Percentiles rank a stretch among this genome's conserved stretches.
phyloP scores from a whole-genome alignment of 2,329 filamentous ascomycete genomes.

The Domatiomyces globalis region DNA sequence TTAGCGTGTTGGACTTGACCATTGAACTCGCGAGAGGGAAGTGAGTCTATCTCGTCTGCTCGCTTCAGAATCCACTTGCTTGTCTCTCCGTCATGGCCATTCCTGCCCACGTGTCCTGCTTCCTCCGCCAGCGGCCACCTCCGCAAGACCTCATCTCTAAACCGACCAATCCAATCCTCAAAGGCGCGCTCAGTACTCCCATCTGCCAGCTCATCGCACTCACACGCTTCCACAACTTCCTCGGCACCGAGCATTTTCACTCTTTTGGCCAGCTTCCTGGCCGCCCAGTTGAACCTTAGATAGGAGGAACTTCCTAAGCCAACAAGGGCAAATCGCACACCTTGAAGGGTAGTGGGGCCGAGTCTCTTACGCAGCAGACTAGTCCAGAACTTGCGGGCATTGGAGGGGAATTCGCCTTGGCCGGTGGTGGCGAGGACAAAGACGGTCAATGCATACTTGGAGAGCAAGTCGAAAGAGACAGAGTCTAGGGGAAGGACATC shows the following conservation, averaged over 20 bases:
- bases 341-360: constrained; percentile 51
- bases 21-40: not conserved
- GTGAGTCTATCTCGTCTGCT: not conserved
- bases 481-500: constrained; percentile 40
- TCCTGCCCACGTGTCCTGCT: constrained; percentile 32
- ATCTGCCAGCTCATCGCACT: constrained; percentile 85
- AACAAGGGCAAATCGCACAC: constrained; percentile 67
- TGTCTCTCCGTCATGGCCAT: not conserved
- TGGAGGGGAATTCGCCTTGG: constrained; percentile 81
- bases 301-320: constrained; percentile 93
- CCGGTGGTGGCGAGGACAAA: constrained; percentile 86
- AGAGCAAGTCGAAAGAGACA: constrained; percentile 15
- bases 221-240: constrained; percentile 62
- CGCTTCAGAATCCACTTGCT: not conserved
- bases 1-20: constrained; percentile 24
- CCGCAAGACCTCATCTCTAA: constrained; percentile 55
- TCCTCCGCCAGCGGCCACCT: constrained; percentile 58
- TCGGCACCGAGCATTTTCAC: constrained; percentile 69
- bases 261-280: constrained; percentile 72
- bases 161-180: constrained; percentile 57
- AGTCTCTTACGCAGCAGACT: constrained; percentile 67
- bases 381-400: constrained; percentile 72
- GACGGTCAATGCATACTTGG: constrained; percentile 34
- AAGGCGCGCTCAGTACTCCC: constrained; percentile 79
- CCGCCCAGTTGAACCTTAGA: constrained; percentile 89